phyloP scores from a whole-genome alignment of 116 monocot species.

The Iris pallida region DNA sequence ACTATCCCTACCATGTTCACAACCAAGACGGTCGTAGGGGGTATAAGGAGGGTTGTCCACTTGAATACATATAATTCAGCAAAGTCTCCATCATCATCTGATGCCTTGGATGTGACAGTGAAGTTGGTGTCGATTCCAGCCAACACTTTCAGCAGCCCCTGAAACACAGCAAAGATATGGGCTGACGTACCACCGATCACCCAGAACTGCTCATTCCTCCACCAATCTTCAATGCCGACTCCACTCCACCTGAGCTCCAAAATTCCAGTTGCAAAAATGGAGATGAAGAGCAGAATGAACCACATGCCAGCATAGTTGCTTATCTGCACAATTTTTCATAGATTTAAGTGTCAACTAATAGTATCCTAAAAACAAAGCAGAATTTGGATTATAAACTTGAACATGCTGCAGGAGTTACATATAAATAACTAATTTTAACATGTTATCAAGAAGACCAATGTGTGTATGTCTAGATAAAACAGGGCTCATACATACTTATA shows the following conservation, averaged over 20 bases:
- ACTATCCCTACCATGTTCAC: conserved; percentile 28
- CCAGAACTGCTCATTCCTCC: conserved; percentile 33
- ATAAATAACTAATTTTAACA: background rate
- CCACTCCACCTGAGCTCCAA: conserved; percentile 27
- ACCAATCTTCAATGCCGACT: conserved; percentile 27
- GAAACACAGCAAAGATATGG: conserved; percentile 28
- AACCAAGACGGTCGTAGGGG: conserved; percentile 22
- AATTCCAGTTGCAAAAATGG: conserved; percentile 29
- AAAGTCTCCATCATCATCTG: conserved; percentile 25
- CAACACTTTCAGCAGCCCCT: conserved; percentile 25
- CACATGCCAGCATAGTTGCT: conserved; percentile 30
- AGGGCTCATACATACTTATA: background rate
- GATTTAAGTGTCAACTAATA: background rate
- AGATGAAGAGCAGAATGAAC: conserved; percentile 30
- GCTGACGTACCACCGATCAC: conserved; percentile 31
- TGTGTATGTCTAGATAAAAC: background rate
- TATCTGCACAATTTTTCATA: conserved; percentile 10
- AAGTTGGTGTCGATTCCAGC: conserved; percentile 30
- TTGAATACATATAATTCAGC: conserved; percentile 28
- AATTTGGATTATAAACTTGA: background rate
- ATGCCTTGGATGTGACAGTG: conserved; percentile 29
- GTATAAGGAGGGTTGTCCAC: conserved; percentile 30
- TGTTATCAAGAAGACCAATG: background rate
- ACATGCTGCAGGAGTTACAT: background rate
- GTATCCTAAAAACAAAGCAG: background rate